phyloP scores from a whole-genome alignment of 1,284 basidiomycete genomes.

The Sanghuangporus sanghuang region DNA sequence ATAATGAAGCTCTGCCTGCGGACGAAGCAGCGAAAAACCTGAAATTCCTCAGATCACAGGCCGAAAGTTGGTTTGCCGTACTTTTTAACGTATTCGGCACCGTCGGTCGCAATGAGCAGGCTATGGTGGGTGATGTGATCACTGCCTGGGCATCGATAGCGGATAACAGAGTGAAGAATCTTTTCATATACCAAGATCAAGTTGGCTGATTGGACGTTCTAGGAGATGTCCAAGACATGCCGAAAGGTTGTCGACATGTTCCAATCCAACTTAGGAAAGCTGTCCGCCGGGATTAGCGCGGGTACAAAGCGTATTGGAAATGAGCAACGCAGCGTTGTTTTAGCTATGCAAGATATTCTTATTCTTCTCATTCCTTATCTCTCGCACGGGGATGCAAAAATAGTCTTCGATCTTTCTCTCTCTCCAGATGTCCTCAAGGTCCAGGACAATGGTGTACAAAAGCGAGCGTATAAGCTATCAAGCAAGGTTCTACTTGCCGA shows the following conservation, averaged over 20 bases:
- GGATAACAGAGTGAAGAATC: constrained; percentile 49
- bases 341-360: constrained; percentile 88
- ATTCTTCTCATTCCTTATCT: constrained; percentile 81
- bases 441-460: constrained; percentile 87
- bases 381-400: constrained; percentile 50
- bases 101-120: constrained; percentile 71
- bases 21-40: constrained; percentile 68
- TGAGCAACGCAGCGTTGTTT: constrained; percentile 47
- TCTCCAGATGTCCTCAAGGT: constrained; percentile 58
- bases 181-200: constrained; percentile 1
- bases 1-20: constrained; percentile 29
- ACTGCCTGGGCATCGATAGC: constrained; percentile 84
- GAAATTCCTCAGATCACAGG: constrained; percentile 70
- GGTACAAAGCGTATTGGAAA: constrained; percentile 30
- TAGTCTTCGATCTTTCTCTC: constrained; percentile 63
- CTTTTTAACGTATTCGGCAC: constrained; percentile 96
- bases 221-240: constrained; percentile 82
- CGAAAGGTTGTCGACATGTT: constrained; percentile 76
- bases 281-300: constrained; percentile 26
- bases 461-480: constrained; percentile 90
- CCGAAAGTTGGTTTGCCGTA: constrained; percentile 90
- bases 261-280: constrained; percentile 57
- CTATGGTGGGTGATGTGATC: constrained; percentile 87
- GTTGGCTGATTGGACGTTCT: constrained; percentile 7
- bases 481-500: constrained; percentile 64